Conservation (phyloP, 108 stramenopile genomes). For the Skeletonema grethae region DNA sequence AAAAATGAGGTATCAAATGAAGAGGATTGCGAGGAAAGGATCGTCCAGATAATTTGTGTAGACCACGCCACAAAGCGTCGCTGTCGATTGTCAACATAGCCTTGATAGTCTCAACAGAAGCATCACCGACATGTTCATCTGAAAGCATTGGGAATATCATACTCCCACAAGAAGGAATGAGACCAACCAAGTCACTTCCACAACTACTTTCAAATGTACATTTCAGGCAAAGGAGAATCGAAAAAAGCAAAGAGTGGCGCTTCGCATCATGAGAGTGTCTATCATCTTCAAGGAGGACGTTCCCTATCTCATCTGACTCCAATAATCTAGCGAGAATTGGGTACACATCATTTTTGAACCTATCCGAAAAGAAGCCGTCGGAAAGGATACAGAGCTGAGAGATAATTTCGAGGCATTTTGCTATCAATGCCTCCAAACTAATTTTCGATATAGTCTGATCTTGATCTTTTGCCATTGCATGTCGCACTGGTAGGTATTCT, state of each 20-base stretch:
- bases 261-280: constrained; percentile 4
- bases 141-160: constrained; percentile 48
- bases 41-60: constrained; percentile 25
- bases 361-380: constrained; percentile 46
- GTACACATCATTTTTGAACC: constrained; percentile 49
- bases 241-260: constrained; percentile 16
- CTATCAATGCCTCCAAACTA: constrained; percentile 26
- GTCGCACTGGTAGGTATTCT: constrained; percentile 26
- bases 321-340: constrained; percentile 40
- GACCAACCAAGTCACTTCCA: constrained; percentile 16
- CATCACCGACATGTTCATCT: constrained; percentile 24
- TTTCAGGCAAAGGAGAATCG: constrained; percentile 38
- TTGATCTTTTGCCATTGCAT: constrained; percentile 29
- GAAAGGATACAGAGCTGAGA: constrained; percentile 39
- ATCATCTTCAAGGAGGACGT: neutral
- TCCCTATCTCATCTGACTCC: constrained; percentile 3
- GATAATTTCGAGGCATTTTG: constrained; percentile 33
- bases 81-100: constrained; percentile 45
- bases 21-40: constrained; percentile 37
- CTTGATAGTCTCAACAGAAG: constrained; percentile 33
- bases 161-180: constrained; percentile 43
- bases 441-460: constrained; percentile 11
- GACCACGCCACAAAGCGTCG: constrained; percentile 49
- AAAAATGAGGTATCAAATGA: neutral
- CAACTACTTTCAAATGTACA: constrained; percentile 36